Percentiles rank a stretch among this genome's conserved stretches.
Evolutionary conservation across 768 basidiomycete genomes (phyloP).

Genomic region (Collybia nuda): DNA sequence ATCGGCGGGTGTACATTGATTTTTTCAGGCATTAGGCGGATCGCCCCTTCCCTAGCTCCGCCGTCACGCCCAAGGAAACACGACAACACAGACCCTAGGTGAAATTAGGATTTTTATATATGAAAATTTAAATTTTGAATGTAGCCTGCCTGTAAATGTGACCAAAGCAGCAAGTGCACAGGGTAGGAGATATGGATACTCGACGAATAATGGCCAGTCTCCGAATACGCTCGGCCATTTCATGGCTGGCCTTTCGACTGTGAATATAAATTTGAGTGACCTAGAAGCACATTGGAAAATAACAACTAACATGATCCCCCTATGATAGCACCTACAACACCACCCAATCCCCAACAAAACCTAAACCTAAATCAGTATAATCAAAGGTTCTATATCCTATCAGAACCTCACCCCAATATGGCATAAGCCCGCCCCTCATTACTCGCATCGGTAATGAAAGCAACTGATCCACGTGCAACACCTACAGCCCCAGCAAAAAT

Average conservation of each 20-base stretch:
- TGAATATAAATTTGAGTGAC: constrained; percentile 13
- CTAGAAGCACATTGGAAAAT: not conserved
- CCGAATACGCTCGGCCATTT: constrained; percentile 85
- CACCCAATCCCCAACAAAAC: constrained; percentile 96
- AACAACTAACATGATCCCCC: constrained; percentile 73
- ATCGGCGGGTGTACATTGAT: constrained; percentile 46
- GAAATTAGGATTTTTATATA: constrained; percentile 3
- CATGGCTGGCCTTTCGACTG: constrained; percentile 79
- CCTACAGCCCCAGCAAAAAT: constrained; percentile 94
- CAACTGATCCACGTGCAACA: constrained; percentile 86
- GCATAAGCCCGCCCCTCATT: constrained; percentile 97
- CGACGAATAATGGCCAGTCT: constrained; percentile 62
- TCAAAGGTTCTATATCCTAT: not conserved
- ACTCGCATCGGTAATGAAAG: constrained; percentile 83
- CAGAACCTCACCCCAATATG: constrained; percentile 66
- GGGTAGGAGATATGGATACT: constrained; percentile 90
- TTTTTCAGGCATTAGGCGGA: constrained; percentile 84
- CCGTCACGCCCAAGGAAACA: constrained; percentile 92
- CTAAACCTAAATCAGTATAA: constrained; percentile 31
- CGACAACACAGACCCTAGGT: constrained; percentile 76
- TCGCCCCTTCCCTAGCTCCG: constrained; percentile 83
- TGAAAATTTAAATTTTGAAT: constrained; percentile 2
- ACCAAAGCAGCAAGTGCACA: constrained; percentile 76
- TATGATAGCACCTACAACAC: constrained; percentile 86
- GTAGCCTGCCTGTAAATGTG: constrained; percentile 61